Conservation (phyloP, 306 rosid genomes). For the Cicer arietinum region DNA sequence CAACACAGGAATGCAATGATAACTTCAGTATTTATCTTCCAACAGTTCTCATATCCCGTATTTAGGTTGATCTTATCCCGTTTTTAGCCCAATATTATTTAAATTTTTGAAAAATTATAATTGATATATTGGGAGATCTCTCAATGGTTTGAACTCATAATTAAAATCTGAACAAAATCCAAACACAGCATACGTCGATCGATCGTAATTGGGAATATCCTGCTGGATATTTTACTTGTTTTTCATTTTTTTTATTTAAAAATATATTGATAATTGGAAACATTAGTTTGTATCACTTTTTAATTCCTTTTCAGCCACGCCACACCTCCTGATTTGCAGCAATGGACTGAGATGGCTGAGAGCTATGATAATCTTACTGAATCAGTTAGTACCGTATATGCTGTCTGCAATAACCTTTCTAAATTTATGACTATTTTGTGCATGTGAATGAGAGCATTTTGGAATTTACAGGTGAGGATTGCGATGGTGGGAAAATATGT, state of each 20-base stretch:
- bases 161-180: background rate
- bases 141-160: background rate
- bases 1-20: background rate
- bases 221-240: conserved; percentile 35
- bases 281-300: conserved; percentile 30
- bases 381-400: conserved; percentile 66
- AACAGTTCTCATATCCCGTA: background rate
- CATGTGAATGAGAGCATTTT: conserved; percentile 33
- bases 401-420: conserved; percentile 35
- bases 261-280: conserved; percentile 18
- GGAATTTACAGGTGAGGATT: conserved; percentile 76
- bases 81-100: background rate
- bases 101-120: background rate
- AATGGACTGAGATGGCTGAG: conserved; percentile 96
- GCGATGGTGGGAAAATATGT: conserved; percentile 99
- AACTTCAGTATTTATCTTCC: conserved; percentile 1
- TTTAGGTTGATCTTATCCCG: background rate
- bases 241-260: conserved; percentile 19
- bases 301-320: conserved; percentile 64
- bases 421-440: conserved; percentile 32
- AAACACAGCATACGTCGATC: conserved; percentile 24
- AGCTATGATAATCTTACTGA: conserved; percentile 78
- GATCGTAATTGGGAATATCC: conserved; percentile 15
- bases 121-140: conserved; percentile 14
- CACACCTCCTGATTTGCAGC: conserved; percentile 73